A percentile compares a stretch with the other conserved stretches of the same genome.
phyloP scores from a whole-genome alignment of 257 asterid species.

The Solanum arcanum region DNA sequence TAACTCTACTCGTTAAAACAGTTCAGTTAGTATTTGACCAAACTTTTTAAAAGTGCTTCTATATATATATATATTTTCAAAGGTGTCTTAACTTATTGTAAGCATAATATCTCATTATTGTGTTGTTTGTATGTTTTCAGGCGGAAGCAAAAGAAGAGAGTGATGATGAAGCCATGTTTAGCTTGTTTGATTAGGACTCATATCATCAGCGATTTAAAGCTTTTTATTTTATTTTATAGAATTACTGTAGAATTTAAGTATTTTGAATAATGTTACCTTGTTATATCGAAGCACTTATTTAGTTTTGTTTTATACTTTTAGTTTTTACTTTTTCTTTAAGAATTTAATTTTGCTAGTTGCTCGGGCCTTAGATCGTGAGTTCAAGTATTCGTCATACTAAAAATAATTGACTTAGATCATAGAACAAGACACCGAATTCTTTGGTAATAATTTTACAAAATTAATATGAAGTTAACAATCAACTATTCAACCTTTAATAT shows the following conservation, averaged over 20 bases:
- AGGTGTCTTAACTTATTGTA: no score
- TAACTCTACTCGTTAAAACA: no score
- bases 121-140: background rate
- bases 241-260: no score
- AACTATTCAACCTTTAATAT: background rate
- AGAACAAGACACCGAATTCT: no score
- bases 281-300: background rate
- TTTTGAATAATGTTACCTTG: background rate
- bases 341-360: no score
- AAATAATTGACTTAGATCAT: no score
- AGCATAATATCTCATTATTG: background rate
- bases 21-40: no score
- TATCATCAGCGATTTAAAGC: background rate
- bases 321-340: background rate
- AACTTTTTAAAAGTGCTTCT: background rate
- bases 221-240: no score
- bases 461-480: background rate
- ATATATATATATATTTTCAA: background rate
- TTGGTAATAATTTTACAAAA: no score
- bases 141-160: background rate
- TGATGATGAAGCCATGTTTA: background rate
- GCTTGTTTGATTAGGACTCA: background rate
- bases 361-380: no score
- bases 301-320: background rate
- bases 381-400: no score